Conservation (phyloP, 345 rosid genomes). For the Moricandia moricandioides region DNA sequence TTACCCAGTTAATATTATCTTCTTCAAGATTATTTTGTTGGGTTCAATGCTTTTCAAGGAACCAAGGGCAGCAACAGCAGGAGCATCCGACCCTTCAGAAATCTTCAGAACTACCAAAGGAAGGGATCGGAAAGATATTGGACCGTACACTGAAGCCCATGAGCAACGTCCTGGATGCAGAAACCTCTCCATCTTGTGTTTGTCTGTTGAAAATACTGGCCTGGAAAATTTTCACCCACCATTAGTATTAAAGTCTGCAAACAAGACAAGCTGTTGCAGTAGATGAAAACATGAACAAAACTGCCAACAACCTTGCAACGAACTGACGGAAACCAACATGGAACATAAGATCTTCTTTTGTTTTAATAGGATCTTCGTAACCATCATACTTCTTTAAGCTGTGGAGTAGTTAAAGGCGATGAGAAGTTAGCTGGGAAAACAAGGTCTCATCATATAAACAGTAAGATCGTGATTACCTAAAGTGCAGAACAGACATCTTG, state of each 20-base stretch:
- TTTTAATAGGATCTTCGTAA: slow-evolving; percentile 72
- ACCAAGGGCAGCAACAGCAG: slow-evolving; percentile 83
- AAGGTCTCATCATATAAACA: not conserved
- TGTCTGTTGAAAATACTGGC: slow-evolving; percentile 83
- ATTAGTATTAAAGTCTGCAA: slow-evolving; percentile 6
- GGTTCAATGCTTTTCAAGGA: slow-evolving; percentile 82
- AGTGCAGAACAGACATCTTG: slow-evolving; percentile 96
- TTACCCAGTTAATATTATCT: slow-evolving; percentile 91
- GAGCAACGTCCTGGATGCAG: slow-evolving; percentile 80
- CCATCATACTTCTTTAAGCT: slow-evolving; percentile 80
- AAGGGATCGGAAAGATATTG: slow-evolving; percentile 77
- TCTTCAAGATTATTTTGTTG: slow-evolving; percentile 78
- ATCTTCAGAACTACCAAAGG: slow-evolving; percentile 78
- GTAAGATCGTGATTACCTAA: slow-evolving; percentile 52
- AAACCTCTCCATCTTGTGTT: slow-evolving; percentile 96
- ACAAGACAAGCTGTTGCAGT: not conserved
- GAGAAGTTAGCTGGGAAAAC: slow-evolving; percentile 12
- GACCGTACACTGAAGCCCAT: slow-evolving; percentile 80
- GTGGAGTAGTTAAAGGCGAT: slow-evolving; percentile 25
- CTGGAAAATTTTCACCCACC: slow-evolving; percentile 38
- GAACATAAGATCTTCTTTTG: slow-evolving; percentile 87
- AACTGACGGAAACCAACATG: slow-evolving; percentile 96
- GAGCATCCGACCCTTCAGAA: slow-evolving; percentile 44
- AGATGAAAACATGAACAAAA: slow-evolving; percentile 1
- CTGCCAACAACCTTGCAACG: slow-evolving; percentile 60